Evolutionary conservation across 768 basidiomycete genomes (phyloP), one percentile per base, ranked within the genome.

Genomic region (Tephrocybe sp.): DNA sequence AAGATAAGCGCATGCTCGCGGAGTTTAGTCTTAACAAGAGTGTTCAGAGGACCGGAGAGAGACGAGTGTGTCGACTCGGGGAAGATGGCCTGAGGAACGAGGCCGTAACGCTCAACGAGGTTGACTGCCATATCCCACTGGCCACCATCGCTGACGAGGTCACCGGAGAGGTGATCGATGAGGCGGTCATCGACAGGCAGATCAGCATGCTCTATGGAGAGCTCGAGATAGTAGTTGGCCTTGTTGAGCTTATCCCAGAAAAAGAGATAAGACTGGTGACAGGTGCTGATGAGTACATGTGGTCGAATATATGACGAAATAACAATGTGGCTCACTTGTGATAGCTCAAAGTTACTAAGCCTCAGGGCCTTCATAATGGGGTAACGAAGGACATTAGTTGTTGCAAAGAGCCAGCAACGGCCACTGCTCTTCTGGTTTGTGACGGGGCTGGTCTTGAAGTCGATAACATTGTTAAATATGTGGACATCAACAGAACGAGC

Each of bases 181-280:
- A 94, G 77, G 7, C 95, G 83, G 62, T 90, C 85, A 48, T 96
- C 90, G 45, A 95, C 70, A 0, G 90, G 86, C 34, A 84, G 77
- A 57, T 90, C 84, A 0, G 85, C 85, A 48, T 88, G 79, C 68
- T 96, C 77, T 58, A 98, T 90, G 42, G 88, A 81, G 34, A 88
- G 77, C 69, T 97, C 95, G 15, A 97, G 85, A 68, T 88, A 96
- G 71, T 90, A 94, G 72, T 95, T 94, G 41, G 85, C 73, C 71
- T 97, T 92, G 77, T 95, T 93, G 44, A 98, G 81, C 70, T 95
- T 94, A 71, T 98, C 95, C 78, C 88, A 96, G 79, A 98, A 95
- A 78, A 94, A 95, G 24, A 95, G 77, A 68, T 96, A 96, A 2
- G 84, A 83, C 88, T 91, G 59, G 10, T 17, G 51, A 26, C 26